Conservation (phyloP, 148 eudicot species). For the Selenicereus undatus region DNA sequence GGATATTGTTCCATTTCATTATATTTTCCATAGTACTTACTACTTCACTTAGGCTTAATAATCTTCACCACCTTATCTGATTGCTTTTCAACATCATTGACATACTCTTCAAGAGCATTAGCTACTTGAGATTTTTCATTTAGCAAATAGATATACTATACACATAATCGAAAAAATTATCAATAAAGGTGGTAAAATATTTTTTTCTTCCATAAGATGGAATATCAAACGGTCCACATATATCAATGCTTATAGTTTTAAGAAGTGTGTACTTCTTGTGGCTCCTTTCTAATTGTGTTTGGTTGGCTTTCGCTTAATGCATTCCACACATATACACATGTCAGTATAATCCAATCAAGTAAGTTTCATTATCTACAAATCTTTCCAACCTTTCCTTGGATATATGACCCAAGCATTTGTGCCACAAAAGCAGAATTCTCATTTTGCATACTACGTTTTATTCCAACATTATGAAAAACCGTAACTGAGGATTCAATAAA, state of each 20-base stretch:
- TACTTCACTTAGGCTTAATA: too few relatives aligned
- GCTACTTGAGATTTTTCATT: slow-evolving; percentile 23
- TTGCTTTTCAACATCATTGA: neutral
- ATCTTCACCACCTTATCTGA: too few relatives aligned
- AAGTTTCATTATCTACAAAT: slow-evolving; percentile 20
- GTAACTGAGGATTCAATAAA: slow-evolving; percentile 16
- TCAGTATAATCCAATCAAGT: slow-evolving; percentile 17
- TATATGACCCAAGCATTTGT: slow-evolving; percentile 6
- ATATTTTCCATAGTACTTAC: too few relatives aligned
- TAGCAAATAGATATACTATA: slow-evolving; percentile 12
- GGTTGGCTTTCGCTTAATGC: slow-evolving; percentile 26
- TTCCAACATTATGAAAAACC: slow-evolving; percentile 9
- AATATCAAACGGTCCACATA: neutral
- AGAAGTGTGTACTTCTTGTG: slow-evolving; percentile 28
- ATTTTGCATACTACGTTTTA: slow-evolving; percentile 20
- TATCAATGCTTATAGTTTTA: slow-evolving; percentile 21
- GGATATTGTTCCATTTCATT: too few relatives aligned
- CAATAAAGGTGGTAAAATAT: slow-evolving; percentile 24
- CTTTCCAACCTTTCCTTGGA: slow-evolving; percentile 19
- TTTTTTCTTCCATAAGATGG: slow-evolving; percentile 14
- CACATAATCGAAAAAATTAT: slow-evolving; percentile 23
- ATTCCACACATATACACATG: slow-evolving; percentile 25
- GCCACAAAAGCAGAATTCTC: slow-evolving; percentile 23
- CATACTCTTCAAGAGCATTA: slow-evolving; percentile 6
- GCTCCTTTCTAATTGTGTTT: slow-evolving; percentile 24